Evolutionary conservation across 2,329 filamentous ascomycete genomes (phyloP).

Genomic region (Hypoxylon sp.): DNA sequence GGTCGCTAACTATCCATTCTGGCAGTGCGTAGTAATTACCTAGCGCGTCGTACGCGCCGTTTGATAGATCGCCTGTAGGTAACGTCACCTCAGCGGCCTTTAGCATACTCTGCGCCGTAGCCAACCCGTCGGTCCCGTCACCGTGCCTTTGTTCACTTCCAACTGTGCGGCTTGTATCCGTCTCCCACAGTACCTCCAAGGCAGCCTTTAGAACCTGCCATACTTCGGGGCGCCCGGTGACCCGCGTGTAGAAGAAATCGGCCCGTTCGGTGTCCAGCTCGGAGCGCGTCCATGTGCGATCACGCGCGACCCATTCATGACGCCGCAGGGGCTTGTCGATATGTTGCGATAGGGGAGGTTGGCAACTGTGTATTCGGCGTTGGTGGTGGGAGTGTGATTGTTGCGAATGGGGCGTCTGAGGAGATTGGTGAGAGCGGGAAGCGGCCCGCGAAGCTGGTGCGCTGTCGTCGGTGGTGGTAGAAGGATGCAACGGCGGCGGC

Average conservation of each 20-base stretch:
- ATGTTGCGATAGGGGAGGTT: slow-evolving; percentile 70
- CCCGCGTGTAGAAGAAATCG: slow-evolving; percentile 92
- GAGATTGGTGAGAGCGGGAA: slow-evolving; percentile 36
- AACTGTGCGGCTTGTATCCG: slow-evolving; percentile 54
- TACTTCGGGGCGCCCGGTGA: slow-evolving; percentile 81
- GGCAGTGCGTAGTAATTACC: slow-evolving; percentile 80
- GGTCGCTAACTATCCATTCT: slow-evolving; percentile 77
- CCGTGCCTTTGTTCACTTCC: slow-evolving; percentile 47
- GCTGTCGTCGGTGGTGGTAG: slow-evolving; percentile 51
- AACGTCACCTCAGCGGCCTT: slow-evolving; percentile 83
- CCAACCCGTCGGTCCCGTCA: slow-evolving; percentile 61
- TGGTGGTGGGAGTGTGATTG: slow-evolving; percentile 37
- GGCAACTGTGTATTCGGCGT: slow-evolving; percentile 50
- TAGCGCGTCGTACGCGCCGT: slow-evolving; percentile 79
- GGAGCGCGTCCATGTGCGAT: slow-evolving; percentile 77
- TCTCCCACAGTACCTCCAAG: slow-evolving; percentile 76
- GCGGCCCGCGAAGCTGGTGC: slow-evolving; percentile 45
- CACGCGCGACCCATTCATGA: slow-evolving; percentile 75
- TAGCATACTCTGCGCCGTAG: slow-evolving; percentile 84
- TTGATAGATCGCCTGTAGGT: slow-evolving; percentile 78
- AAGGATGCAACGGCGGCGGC: slow-evolving; percentile 53
- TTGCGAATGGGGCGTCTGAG: slow-evolving; percentile 29
- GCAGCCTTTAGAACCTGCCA: slow-evolving; percentile 83
- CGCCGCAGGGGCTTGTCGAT: slow-evolving; percentile 78
- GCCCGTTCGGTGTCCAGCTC: slow-evolving; percentile 78